phyloP scores from a whole-genome alignment of 352 stramenopile genomes.

The Pythium guiyangense region DNA sequence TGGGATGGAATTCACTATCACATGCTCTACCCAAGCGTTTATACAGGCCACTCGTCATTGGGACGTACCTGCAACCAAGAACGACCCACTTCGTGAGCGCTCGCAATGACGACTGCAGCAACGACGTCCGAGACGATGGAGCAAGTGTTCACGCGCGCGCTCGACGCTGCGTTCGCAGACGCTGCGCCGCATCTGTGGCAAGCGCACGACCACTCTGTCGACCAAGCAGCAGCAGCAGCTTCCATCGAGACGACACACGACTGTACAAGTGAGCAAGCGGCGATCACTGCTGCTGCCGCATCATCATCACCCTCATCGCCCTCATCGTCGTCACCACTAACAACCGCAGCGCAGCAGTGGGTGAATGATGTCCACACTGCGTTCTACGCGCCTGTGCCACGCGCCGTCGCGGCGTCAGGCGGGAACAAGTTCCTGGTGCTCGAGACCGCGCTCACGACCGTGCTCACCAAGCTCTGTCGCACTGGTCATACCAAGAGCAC shows the following conservation, averaged over 20 bases:
- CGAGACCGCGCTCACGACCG: constrained; percentile 27
- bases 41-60: no score
- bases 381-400: constrained; percentile 23
- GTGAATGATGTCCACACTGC: constrained; percentile 18
- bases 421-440: constrained; percentile 54
- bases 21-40: no score
- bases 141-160: constrained; percentile 1
- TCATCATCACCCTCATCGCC: no score
- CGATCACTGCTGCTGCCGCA: background rate
- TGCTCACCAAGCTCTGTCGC: constrained; percentile 20
- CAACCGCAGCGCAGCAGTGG: constrained; percentile 15
- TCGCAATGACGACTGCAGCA: background rate
- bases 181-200: background rate
- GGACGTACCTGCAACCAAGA: no score
- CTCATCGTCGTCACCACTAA: no score
- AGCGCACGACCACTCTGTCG: background rate
- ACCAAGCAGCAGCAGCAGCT: background rate
- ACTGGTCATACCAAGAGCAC: no score
- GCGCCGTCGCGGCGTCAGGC: constrained; percentile 3
- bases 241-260: background rate
- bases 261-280: no score
- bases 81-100: background rate
- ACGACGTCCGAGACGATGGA: background rate
- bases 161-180: constrained; percentile 3
- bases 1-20: no score